Evolutionary conservation across 2,329 filamentous ascomycete genomes (phyloP).

Genomic region (Alternaria rosae): DNA sequence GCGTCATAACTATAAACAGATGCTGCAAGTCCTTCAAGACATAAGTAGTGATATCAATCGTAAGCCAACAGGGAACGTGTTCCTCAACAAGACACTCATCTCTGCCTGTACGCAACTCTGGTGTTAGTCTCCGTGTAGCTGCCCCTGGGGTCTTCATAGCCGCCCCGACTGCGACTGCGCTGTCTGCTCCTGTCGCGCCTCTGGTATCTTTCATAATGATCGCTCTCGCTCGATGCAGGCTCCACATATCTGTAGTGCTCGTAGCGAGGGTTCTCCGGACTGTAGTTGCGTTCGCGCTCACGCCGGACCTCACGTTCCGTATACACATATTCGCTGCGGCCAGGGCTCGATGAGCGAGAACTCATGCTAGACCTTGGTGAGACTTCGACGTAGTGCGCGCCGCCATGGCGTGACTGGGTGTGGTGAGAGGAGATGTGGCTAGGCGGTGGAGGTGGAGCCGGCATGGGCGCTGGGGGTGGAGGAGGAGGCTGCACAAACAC

Average conservation of each 20-base stretch:
- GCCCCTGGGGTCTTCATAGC: constrained; percentile 36
- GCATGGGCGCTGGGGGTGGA: constrained; percentile 41
- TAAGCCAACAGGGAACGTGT: background rate
- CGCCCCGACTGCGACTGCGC: constrained; percentile 42
- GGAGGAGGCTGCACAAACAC: constrained; percentile 48
- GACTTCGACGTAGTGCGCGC: constrained; percentile 56
- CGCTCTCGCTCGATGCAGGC: constrained; percentile 43
- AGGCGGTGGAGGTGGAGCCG: constrained; percentile 36
- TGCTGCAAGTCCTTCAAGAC: background rate
- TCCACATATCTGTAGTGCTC: constrained; percentile 59
- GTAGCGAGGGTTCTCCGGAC: constrained; percentile 49
- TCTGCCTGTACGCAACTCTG: constrained; percentile 37
- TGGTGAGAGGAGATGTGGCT: constrained; percentile 26
- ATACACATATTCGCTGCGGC: constrained; percentile 51
- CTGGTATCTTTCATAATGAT: constrained; percentile 35
- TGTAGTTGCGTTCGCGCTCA: constrained; percentile 50
- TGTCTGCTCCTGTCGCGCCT: constrained; percentile 35
- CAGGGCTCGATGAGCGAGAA: constrained; percentile 41
- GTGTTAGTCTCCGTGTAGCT: constrained; percentile 42
- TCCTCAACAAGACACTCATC: background rate
- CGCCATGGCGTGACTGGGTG: constrained; percentile 19
- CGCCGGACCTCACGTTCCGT: constrained; percentile 55
- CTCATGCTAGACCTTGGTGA: constrained; percentile 46
- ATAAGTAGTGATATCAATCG: background rate
- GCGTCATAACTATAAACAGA: background rate